Evolutionary conservation across 176 grass and related monocot species (phyloP).

Genomic region (Eragrostis nindensis): DNA sequence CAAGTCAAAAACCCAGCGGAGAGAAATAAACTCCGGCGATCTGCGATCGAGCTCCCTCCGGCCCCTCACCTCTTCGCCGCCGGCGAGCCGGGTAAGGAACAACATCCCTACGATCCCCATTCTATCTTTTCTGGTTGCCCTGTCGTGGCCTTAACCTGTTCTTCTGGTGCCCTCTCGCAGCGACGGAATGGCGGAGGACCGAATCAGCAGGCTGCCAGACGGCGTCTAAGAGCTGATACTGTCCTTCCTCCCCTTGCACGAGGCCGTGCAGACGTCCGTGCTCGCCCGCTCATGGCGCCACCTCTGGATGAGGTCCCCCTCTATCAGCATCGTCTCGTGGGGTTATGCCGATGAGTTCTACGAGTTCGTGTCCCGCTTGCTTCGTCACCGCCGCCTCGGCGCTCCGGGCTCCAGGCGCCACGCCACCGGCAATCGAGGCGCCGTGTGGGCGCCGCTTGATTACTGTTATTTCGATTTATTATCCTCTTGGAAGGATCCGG

Average conservation of each 20-base stretch:
- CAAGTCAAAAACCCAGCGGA: too few relatives aligned
- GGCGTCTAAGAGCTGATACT: neutral
- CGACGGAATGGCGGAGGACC: neutral
- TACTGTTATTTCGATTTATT: neutral
- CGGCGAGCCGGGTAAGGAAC: too few relatives aligned
- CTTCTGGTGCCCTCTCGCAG: too few relatives aligned
- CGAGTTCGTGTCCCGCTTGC: neutral
- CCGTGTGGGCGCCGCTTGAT: neutral
- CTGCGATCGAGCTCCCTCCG: too few relatives aligned
- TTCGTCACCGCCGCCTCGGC: neutral
- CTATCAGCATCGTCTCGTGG: neutral
- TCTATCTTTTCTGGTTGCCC: too few relatives aligned
- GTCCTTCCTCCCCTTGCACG: neutral
- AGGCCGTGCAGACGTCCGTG: neutral
- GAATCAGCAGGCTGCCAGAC: slow-evolving; percentile 10
- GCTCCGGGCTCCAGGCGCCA: too few relatives aligned
- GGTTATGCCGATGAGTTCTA: neutral
- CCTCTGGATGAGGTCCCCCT: neutral
- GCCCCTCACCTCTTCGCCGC: too few relatives aligned
- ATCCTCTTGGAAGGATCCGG: neutral
- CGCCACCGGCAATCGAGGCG: neutral
- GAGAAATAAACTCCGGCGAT: too few relatives aligned
- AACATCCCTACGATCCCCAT: too few relatives aligned
- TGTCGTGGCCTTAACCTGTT: fast-evolving
- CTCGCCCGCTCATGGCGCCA: neutral